These are phyloP conservation scores for Boletus edulis DNA, from an alignment of 768 basidiomycete species.

Conservation along the genomic window DNA sequence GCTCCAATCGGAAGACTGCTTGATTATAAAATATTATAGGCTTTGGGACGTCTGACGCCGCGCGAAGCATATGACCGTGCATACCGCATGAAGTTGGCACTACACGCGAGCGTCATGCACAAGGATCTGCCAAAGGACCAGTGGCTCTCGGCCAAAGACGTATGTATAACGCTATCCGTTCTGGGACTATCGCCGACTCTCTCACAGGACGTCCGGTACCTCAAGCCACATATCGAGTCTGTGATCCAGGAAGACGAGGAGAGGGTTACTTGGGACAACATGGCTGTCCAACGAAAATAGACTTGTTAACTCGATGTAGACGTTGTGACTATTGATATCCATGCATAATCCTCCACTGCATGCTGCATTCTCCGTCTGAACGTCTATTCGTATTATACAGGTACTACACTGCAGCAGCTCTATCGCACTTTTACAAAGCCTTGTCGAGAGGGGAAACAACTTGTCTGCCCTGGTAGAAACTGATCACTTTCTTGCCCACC, in stretches of 20 bases:
- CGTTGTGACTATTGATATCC: constrained; percentile 14
- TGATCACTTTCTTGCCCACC: constrained; percentile 82
- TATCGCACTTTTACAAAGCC: constrained; percentile 47
- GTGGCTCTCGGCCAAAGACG: constrained; percentile 76
- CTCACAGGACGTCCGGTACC: constrained; percentile 83
- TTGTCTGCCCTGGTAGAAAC: constrained; percentile 76
- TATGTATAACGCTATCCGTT: constrained; percentile 35
- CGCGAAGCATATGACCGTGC: constrained; percentile 86
- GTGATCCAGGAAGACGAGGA: constrained; percentile 77
- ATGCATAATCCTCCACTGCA: constrained; percentile 10
- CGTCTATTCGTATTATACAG: constrained; percentile 11
- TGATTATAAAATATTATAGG: constrained; percentile 48
- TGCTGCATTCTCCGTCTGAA: neutral
- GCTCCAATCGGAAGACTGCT: neutral
- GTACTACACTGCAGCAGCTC: constrained; percentile 11
- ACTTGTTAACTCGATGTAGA: constrained; percentile 28
- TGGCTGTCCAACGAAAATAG: constrained; percentile 70
- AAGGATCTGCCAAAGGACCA: constrained; percentile 75
- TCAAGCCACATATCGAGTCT: constrained; percentile 70
- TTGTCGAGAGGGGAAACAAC: constrained; percentile 75
- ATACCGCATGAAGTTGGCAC: constrained; percentile 81
- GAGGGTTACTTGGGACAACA: constrained; percentile 76
- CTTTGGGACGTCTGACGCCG: constrained; percentile 75
- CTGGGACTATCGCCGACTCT: constrained; percentile 9
- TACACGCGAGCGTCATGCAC: constrained; percentile 76